Evolutionary conservation across 1,139 yeast species (phyloP).

Genomic region (Tardiomyces depauwii): DNA sequence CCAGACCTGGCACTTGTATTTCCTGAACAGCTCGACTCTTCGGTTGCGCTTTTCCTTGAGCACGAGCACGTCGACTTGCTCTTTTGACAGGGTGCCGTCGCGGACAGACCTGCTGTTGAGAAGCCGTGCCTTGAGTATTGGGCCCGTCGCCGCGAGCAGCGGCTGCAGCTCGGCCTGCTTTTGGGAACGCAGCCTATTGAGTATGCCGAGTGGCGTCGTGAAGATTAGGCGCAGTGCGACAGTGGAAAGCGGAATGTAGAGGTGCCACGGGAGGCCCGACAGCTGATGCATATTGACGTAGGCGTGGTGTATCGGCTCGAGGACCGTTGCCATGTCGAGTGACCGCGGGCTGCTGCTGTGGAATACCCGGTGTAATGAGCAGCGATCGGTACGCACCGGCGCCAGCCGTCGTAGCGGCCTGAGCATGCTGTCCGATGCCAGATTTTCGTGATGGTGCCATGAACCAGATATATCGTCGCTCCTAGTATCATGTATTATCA

Average conservation of each 20-base stretch:
- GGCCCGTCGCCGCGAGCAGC: conserved; percentile 60
- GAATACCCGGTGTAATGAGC: not conserved
- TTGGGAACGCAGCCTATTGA: conserved; percentile 57
- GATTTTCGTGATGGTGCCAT: too few relatives aligned
- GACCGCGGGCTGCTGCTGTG: conserved; percentile 1
- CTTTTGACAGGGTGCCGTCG: conserved; percentile 45
- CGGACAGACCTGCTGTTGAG: conserved; percentile 35
- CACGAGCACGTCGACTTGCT: conserved; percentile 62
- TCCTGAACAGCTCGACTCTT: conserved; percentile 56
- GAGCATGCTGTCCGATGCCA: too few relatives aligned
- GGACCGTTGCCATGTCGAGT: conserved; percentile 7
- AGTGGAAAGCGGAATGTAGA: conserved; percentile 65
- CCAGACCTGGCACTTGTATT: conserved; percentile 66
- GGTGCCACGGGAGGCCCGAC: conserved; percentile 75
- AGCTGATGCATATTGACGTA: conserved; percentile 13
- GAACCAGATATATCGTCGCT: too few relatives aligned
- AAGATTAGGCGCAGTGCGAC: conserved; percentile 49
- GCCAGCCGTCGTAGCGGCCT: not conserved
- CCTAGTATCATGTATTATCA: too few relatives aligned
- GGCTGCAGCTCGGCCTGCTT: conserved; percentile 57
- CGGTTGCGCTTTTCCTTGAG: conserved; percentile 69
- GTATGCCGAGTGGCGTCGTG: conserved; percentile 70
- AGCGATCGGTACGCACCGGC: not conserved
- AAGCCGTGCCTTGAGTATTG: conserved; percentile 59
- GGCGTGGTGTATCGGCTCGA: conserved; percentile 9